Conservation (phyloP, 805 yeast species). For the Pichia scutulata region DNA sequence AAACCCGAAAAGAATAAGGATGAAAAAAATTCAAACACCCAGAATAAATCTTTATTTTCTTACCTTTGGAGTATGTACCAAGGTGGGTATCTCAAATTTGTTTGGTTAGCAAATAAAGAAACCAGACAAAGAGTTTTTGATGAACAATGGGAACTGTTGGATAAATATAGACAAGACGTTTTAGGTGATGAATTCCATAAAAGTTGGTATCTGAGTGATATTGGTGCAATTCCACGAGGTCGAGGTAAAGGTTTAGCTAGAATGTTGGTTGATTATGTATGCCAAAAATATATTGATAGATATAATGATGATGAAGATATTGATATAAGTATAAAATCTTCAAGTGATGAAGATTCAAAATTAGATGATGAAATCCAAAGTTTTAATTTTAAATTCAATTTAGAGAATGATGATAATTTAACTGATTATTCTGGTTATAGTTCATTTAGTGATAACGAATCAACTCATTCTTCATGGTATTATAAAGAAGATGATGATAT, state of each 20-base stretch:
- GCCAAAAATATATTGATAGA: slow-evolving; percentile 36
- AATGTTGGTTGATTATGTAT: slow-evolving; percentile 41
- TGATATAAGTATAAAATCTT: slow-evolving; percentile 1
- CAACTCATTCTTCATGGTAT: slow-evolving; percentile 30
- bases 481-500: slow-evolving; percentile 30
- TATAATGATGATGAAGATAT: slow-evolving; percentile 18
- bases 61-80: slow-evolving; percentile 28
- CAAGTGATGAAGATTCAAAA: slow-evolving; percentile 21
- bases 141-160: slow-evolving; percentile 42
- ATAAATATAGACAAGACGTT: slow-evolving; percentile 35
- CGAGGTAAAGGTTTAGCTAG: slow-evolving; percentile 54
- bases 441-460: slow-evolving; percentile 25
- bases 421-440: slow-evolving; percentile 31
- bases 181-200: slow-evolving; percentile 33
- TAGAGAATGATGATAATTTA: slow-evolving; percentile 25
- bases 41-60: slow-evolving; percentile 25
- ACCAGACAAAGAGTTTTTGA: slow-evolving; percentile 43
- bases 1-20: slow-evolving; percentile 18
- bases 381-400: slow-evolving; percentile 27
- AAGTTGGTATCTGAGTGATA: slow-evolving; percentile 52
- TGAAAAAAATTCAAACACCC: neutral
- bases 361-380: slow-evolving; percentile 29
- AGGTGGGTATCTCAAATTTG: slow-evolving; percentile 27
- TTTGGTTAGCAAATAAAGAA: slow-evolving; percentile 31
- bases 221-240: slow-evolving; percentile 50